Evolutionary conservation across 129 eudicot genomes (phyloP), one percentile per base, ranked within the genome.

Genomic region (Saposhnikovia divaricata): DNA sequence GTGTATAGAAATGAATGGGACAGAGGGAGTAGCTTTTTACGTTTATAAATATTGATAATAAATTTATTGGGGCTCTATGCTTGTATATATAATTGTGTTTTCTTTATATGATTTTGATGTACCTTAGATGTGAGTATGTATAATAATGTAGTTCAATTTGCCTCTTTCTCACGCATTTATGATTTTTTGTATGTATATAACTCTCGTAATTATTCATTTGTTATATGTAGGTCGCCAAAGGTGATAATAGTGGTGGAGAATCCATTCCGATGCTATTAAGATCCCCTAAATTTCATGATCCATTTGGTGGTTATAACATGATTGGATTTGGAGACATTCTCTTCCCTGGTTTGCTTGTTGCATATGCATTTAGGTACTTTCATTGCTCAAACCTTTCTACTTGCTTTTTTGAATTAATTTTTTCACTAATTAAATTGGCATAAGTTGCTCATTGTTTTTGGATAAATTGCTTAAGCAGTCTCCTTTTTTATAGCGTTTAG

Each of bases 321-420:
- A 76, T 95, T 69, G 99, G 99, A 16, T 95, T 92, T 57, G 97
- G 99, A 50, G 99, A 95, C 82, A 92, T 95, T 57, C 85, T 95
- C n/a, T 92, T 95, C 84, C 99, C 99, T 31, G 99, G 97, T 83
- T 86, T 95, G 81, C 91, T 95, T 15, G 88, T 95, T 38, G 83
- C 88, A 3, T 95, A 90, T 85, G 75, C 94, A 48, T 84, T 77
- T 76, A 88, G 99, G 99, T 92, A 89, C 42, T 43, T 55, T 31
- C 70, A 50, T 70, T 10, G 13, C 12, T 6, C 6, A 23, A 42
- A 76, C 14, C 44, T 76, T 42, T 43, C 1, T 70, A 38, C 57
- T 50, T 16, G 21, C 21, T 8, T 44, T 11, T 44, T 8, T 8
- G 13, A 44, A 44, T 44, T 44, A 2, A 44, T 34, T 34, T 43